These are phyloP conservation scores for Candida tammaniensis DNA, from an alignment of 805 yeast genomes.

Conservation along the genomic window DNA sequence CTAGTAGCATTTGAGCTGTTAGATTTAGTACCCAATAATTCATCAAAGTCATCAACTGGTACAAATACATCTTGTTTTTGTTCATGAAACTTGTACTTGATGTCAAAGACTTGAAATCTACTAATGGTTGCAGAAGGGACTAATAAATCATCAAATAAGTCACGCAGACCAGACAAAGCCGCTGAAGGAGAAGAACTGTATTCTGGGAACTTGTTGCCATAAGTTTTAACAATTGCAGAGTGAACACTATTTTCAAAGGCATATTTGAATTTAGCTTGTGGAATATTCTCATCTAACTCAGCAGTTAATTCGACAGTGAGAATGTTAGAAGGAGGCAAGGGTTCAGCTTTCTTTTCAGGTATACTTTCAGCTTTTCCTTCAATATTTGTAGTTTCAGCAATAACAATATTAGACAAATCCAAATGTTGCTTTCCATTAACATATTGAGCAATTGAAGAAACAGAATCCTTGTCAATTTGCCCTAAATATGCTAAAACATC, in stretches of 20 bases:
- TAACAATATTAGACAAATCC: conserved; percentile 59
- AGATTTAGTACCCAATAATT: conserved; percentile 24
- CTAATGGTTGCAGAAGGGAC: conserved; percentile 32
- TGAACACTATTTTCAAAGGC: conserved; percentile 31
- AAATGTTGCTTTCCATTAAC: conserved; percentile 57
- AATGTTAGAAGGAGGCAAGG: conserved; percentile 27
- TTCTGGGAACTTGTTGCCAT: conserved; percentile 35
- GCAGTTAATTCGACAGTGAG: conserved; percentile 24
- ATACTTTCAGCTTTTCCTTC: conserved; percentile 8
- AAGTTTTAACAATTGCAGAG: conserved; percentile 28
- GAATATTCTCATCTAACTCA: conserved; percentile 23
- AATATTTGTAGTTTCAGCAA: conserved; percentile 34
- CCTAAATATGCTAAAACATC: conserved; percentile 88
- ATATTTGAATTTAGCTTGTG: conserved; percentile 25
- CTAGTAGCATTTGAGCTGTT: conserved; percentile 5
- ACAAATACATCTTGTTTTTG: conserved; percentile 7
- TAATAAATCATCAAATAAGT: conserved; percentile 38
- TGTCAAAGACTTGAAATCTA: conserved; percentile 33
- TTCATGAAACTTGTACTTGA: conserved; percentile 22
- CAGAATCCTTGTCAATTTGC: conserved; percentile 55
- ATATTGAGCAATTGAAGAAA: conserved; percentile 51
- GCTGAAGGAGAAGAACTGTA: conserved; percentile 31
- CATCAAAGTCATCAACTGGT: conserved; percentile 26
- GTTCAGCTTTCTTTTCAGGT: conserved; percentile 3
- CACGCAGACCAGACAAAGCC: conserved; percentile 14